These are phyloP conservation scores for Suhomyces maxii DNA, from an alignment of 1,139 yeast genomes.

Conservation along the genomic window DNA sequence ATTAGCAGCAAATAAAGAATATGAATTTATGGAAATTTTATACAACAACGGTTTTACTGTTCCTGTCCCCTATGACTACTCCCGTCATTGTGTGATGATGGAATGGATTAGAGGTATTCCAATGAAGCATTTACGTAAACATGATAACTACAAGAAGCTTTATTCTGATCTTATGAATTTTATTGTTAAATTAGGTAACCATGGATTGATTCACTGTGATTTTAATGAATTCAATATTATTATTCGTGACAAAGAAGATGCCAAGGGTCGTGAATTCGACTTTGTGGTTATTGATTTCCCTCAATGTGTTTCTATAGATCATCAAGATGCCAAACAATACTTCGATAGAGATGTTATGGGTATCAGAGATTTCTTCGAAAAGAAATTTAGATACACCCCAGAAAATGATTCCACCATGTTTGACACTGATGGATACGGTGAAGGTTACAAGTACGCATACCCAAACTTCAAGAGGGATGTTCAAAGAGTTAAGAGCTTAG, in stretches of 20 bases:
- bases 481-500: conserved; percentile 64
- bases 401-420: conserved; percentile 62
- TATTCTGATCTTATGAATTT: conserved; percentile 87
- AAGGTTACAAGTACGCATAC: conserved; percentile 72
- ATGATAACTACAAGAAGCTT: conserved; percentile 64
- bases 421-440: conserved; percentile 78
- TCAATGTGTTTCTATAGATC: conserved; percentile 93
- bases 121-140: conserved; percentile 78
- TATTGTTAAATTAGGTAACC: conserved; percentile 76
- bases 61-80: conserved; percentile 85
- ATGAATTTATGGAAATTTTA: conserved; percentile 77
- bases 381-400: conserved; percentile 75
- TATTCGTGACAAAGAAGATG: conserved; percentile 63
- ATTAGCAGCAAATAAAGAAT: conserved; percentile 90
- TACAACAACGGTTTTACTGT: conserved; percentile 77
- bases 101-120: conserved; percentile 86
- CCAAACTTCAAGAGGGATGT: conserved; percentile 83
- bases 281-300: conserved; percentile 97
- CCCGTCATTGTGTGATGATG: conserved; percentile 93
- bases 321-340: conserved; percentile 80
- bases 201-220: conserved; percentile 95
- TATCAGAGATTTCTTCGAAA: conserved; percentile 75
- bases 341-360: conserved; percentile 93
- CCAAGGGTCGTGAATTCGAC: conserved; percentile 52
- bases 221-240: conserved; percentile 94